Evolutionary conservation across 805 yeast species (phyloP).

Genomic region (Wickerhamiella brachini): DNA sequence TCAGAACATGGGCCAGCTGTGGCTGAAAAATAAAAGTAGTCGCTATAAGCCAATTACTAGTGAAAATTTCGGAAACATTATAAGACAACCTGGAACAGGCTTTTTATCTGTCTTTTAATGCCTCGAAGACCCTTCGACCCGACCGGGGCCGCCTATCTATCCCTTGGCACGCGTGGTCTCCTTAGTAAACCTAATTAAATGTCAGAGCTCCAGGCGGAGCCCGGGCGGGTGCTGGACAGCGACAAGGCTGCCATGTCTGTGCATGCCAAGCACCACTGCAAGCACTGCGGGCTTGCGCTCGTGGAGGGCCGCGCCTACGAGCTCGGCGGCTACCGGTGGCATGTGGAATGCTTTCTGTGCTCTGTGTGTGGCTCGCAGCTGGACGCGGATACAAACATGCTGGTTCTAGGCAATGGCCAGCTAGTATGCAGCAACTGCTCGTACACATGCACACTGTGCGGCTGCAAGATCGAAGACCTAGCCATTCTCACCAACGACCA

Average conservation of each 20-base stretch:
- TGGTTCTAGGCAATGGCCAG: conserved; percentile 86
- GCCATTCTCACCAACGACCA: conserved; percentile 92
- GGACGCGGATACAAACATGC: conserved; percentile 78
- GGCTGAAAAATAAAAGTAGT: too few relatives aligned
- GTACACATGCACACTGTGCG: conserved; percentile 78
- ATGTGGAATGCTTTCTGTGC: conserved; percentile 81
- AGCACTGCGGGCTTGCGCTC: conserved; percentile 25
- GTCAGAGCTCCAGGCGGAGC: not conserved
- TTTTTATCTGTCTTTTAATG: too few relatives aligned
- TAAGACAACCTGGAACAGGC: too few relatives aligned
- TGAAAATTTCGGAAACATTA: too few relatives aligned
- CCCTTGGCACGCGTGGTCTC: not conserved
- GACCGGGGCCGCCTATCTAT: not conserved
- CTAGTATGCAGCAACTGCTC: conserved; percentile 84
- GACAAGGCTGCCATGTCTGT: conserved; percentile 12
- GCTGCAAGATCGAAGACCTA: conserved; percentile 75
- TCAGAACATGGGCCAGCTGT: too few relatives aligned
- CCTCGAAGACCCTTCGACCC: too few relatives aligned
- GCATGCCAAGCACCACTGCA: conserved; percentile 15
- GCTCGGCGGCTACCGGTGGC: conserved; percentile 92
- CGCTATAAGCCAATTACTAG: too few relatives aligned
- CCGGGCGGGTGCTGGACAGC: not conserved
- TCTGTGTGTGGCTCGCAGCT: conserved; percentile 65
- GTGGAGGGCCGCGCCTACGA: conserved; percentile 90
- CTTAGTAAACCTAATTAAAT: not conserved